A percentile compares a stretch with the other conserved stretches of the same genome.
phyloP scores from a whole-genome alignment of 257 asterid species.

The Coffea canephora region DNA sequence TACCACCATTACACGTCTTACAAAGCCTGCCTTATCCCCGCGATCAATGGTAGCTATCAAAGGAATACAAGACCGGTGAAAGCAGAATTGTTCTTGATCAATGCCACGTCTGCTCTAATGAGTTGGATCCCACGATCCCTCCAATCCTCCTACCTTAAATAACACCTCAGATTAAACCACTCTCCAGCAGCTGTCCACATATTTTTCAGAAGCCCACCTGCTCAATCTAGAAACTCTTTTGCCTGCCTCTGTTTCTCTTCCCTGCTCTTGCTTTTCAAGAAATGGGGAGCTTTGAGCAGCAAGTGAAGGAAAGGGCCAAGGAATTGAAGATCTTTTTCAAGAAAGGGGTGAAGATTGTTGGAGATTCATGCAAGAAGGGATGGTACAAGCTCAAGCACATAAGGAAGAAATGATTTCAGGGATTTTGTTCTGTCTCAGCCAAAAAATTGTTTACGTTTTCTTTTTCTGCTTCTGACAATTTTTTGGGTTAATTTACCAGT shows the following conservation, averaged over 20 bases:
- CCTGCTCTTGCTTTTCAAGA: background rate
- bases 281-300: constrained; percentile 52
- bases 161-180: background rate
- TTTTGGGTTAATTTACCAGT: background rate
- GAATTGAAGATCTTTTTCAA: constrained; percentile 38
- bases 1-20: background rate
- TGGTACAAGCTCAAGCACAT: constrained; percentile 57
- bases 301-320: constrained; percentile 52
- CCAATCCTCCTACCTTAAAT: constrained; percentile 6
- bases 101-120: constrained; percentile 27
- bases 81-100: background rate
- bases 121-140: constrained; percentile 36
- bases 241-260: background rate
- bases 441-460: background rate
- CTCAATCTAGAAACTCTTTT: background rate
- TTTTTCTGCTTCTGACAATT: background rate
- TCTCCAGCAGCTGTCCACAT: background rate
- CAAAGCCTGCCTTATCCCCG: background rate
- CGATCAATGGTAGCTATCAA: constrained; percentile 20
- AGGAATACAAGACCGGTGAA: constrained; percentile 1
- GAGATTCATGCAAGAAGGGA: constrained; percentile 60
- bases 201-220: background rate
- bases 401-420: constrained; percentile 7
- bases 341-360: constrained; percentile 50
- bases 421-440: background rate